These are phyloP conservation scores for Penicillium sp. DNA, from an alignment of 2,329 filamentous ascomycete species.

Conservation along the genomic window DNA sequence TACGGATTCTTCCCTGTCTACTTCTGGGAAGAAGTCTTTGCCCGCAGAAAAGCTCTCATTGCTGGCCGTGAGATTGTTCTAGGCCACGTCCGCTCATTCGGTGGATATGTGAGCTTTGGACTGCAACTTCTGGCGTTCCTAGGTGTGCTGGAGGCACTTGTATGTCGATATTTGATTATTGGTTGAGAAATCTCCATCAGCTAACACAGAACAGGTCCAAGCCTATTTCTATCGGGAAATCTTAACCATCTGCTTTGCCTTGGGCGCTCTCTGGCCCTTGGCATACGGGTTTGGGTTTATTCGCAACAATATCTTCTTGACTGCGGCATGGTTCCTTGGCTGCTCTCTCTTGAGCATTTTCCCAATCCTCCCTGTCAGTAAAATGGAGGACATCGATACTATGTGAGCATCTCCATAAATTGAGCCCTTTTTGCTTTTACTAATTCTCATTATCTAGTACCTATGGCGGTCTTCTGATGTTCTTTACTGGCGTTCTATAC, in stretches of 20 bases:
- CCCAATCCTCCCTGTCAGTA: constrained; percentile 83
- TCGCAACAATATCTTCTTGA: constrained; percentile 62
- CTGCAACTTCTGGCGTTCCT: constrained; percentile 69
- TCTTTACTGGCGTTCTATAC: constrained; percentile 71
- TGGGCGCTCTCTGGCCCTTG: constrained; percentile 75
- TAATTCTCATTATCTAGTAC: constrained; percentile 55
- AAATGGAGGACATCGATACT: constrained; percentile 71
- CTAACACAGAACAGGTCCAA: constrained; percentile 61
- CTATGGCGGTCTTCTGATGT: constrained; percentile 75
- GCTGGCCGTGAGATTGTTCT: constrained; percentile 69
- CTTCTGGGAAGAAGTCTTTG: constrained; percentile 96
- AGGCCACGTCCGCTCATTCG: constrained; percentile 62
- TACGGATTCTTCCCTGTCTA: constrained; percentile 90
- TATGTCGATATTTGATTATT: constrained; percentile 42
- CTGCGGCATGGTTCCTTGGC: constrained; percentile 69
- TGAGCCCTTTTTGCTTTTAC: not conserved
- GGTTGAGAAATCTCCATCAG: not conserved
- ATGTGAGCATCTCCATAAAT: constrained; percentile 58
- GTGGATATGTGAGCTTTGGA: constrained; percentile 58
- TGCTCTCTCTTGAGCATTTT: constrained; percentile 87
- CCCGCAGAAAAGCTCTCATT: constrained; percentile 66
- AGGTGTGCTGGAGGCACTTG: constrained; percentile 74
- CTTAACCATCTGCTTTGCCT: constrained; percentile 74
- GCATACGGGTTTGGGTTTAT: constrained; percentile 74
- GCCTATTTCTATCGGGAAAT: constrained; percentile 91